These are phyloP conservation scores for Gossypium australe DNA, from an alignment of 345 rosid species.

Conservation along the genomic window DNA sequence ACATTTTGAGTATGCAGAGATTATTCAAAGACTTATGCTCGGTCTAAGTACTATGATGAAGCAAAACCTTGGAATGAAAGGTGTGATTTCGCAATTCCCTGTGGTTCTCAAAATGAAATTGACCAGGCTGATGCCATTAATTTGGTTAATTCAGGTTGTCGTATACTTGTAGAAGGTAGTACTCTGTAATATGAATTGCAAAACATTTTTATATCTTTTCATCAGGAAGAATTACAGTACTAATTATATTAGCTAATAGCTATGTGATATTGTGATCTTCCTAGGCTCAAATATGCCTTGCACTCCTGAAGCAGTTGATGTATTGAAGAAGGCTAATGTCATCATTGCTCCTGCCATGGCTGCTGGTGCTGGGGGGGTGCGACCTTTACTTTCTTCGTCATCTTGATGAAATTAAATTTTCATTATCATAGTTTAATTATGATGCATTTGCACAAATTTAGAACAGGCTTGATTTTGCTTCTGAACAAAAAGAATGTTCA, in stretches of 20 bases:
- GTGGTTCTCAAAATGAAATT: constrained; percentile 92
- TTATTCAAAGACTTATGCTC: constrained; percentile 96
- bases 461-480: neutral
- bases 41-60: constrained; percentile 92
- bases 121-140: constrained; percentile 91
- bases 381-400: constrained; percentile 19
- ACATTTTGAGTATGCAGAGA: constrained; percentile 53
- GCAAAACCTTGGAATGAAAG: constrained; percentile 96
- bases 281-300: constrained; percentile 97
- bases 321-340: constrained; percentile 79
- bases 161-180: constrained; percentile 85
- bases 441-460: neutral
- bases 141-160: constrained; percentile 89
- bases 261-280: constrained; percentile 11
- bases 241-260: neutral
- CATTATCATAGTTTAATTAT: neutral
- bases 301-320: constrained; percentile 87
- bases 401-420: neutral
- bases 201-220: neutral
- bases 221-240: neutral
- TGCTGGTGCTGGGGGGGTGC: constrained; percentile 98
- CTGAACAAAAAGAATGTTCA: neutral
- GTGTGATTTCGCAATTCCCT: constrained; percentile 93
- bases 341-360: constrained; percentile 96
- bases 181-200: constrained; percentile 14